Conservation (phyloP, 1,284 basidiomycete species). For the Leccinum subrobustum region DNA sequence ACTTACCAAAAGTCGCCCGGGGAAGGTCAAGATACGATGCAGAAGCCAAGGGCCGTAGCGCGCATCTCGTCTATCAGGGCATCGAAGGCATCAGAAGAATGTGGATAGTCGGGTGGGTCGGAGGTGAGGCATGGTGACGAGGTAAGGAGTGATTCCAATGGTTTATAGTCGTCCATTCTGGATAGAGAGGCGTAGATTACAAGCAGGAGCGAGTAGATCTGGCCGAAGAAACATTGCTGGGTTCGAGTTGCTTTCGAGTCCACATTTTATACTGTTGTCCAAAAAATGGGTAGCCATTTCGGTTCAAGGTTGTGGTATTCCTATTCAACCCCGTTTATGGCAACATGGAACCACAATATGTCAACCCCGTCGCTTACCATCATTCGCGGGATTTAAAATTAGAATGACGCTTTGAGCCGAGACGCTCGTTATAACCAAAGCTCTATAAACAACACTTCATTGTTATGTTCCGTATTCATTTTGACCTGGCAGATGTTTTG, state of each 20-base stretch:
- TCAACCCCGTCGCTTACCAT: background rate
- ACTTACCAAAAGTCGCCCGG: background rate
- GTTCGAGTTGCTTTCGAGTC: background rate
- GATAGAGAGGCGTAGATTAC: background rate
- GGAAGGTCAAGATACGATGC: constrained; percentile 8
- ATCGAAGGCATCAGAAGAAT: background rate
- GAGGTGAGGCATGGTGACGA: background rate
- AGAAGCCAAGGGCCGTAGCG: background rate
- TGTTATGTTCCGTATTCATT: constrained; percentile 55
- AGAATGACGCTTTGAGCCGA: background rate
- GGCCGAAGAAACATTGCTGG: background rate
- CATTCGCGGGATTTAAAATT: background rate
- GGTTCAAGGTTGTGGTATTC: constrained; percentile 1
- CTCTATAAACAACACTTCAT: background rate
- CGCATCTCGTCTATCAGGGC: background rate
- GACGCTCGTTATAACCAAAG: background rate
- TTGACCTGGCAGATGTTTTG: constrained; percentile 52
- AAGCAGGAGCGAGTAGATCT: background rate
- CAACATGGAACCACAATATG: background rate
- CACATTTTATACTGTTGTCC: constrained; percentile 1
- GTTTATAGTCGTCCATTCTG: constrained; percentile 16
- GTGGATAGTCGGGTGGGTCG: background rate
- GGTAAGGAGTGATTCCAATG: background rate
- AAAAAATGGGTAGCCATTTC: background rate
- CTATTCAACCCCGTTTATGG: constrained; percentile 10